phyloP scores from a whole-genome alignment of 495 filamentous ascomycete genomes.

The Bacidia gigantensis region DNA sequence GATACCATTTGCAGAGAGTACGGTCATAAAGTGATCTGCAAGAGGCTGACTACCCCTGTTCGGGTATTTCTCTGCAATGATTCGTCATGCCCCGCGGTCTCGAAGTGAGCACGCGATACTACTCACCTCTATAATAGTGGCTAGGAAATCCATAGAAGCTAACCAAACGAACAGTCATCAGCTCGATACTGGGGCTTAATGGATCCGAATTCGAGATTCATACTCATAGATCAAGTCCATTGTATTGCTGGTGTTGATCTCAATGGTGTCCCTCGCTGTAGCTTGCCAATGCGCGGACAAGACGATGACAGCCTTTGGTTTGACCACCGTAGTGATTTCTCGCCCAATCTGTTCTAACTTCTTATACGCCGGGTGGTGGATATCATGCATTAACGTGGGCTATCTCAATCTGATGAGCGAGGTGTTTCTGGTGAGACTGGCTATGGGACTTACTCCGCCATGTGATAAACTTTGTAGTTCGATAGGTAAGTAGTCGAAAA shows the following conservation, averaged over 20 bases:
- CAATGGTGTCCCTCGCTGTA: constrained; percentile 38
- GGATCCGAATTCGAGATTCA: constrained; percentile 17
- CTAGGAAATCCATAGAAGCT: constrained; percentile 70
- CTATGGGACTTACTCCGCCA: constrained; percentile 46
- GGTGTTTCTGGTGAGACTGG: neutral
- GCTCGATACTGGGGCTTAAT: neutral
- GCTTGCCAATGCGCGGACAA: constrained; percentile 83
- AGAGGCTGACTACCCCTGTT: constrained; percentile 52
- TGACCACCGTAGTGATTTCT: constrained; percentile 69
- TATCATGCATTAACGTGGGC: constrained; percentile 64
- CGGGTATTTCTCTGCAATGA: constrained; percentile 34
- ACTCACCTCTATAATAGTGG: constrained; percentile 32
- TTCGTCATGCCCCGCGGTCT: neutral
- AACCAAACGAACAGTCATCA: constrained; percentile 9
- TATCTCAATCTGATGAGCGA: constrained; percentile 17
- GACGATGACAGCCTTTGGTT: constrained; percentile 69
- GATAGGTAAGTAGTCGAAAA: no score
- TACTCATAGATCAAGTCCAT: constrained; percentile 75
- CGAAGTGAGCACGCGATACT: neutral
- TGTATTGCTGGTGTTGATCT: constrained; percentile 57
- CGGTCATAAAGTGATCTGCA: constrained; percentile 48
- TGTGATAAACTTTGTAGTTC: constrained; percentile 51
- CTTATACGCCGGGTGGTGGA: constrained; percentile 58
- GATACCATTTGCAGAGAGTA: constrained; percentile 48
- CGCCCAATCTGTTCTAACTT: constrained; percentile 53